These are phyloP conservation scores for Lichina pygmaea DNA, from an alignment of 495 filamentous ascomycete genomes.

Conservation along the genomic window DNA sequence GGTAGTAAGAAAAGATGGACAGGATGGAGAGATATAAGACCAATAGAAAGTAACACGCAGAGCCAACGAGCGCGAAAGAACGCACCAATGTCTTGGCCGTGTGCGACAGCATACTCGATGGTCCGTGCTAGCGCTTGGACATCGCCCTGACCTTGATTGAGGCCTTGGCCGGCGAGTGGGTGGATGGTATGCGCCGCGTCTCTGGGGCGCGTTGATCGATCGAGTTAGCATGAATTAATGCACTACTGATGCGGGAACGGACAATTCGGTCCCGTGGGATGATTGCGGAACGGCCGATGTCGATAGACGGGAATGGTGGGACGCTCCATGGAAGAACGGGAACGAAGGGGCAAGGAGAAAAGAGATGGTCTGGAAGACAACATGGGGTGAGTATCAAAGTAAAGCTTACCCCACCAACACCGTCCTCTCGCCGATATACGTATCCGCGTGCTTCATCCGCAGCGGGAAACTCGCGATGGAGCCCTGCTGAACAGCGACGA, in stretches of 20 bases:
- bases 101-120: slow-evolving; percentile 47
- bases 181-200: slow-evolving; percentile 92
- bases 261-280: too few relatives aligned
- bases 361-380: neutral
- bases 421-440: slow-evolving; percentile 68
- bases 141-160: slow-evolving; percentile 83
- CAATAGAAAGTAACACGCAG: too few relatives aligned
- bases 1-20: too few relatives aligned
- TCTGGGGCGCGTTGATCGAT: neutral
- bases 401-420: slow-evolving; percentile 40
- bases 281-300: too few relatives aligned
- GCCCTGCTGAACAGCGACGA: slow-evolving; percentile 44
- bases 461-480: slow-evolving; percentile 79
- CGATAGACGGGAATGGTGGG: too few relatives aligned
- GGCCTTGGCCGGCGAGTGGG: slow-evolving; percentile 77
- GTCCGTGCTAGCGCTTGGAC: slow-evolving; percentile 45
- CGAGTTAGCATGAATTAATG: neutral
- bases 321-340: too few relatives aligned
- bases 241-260: too few relatives aligned
- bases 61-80: neutral
- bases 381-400: slow-evolving; percentile 1
- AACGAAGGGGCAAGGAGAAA: neutral
- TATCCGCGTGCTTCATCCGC: slow-evolving; percentile 68
- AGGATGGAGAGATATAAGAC: too few relatives aligned
- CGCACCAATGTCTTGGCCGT: slow-evolving; percentile 66